Percentiles rank a stretch among this genome's conserved stretches.
Evolutionary conservation across 2,329 filamentous ascomycete genomes (phyloP).

Genomic region (Pseudocercospora ulei): DNA sequence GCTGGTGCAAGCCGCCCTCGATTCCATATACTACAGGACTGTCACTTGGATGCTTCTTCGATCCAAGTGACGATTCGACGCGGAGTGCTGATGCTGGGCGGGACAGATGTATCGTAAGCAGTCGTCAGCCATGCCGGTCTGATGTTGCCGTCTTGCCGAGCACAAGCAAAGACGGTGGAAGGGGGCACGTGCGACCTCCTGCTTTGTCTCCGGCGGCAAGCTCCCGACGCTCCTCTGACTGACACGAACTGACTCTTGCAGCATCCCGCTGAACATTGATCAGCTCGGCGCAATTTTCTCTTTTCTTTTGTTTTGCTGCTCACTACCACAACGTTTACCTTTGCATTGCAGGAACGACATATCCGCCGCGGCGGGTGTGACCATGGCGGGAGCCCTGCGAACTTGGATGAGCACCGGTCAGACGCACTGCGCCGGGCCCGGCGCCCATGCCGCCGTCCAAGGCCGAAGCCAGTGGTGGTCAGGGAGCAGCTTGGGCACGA

Average conservation of each 20-base stretch:
- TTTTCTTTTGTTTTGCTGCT: conserved; percentile 50
- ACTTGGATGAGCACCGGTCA: conserved; percentile 47
- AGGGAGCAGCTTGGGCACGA: conserved; percentile 9
- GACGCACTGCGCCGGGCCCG: conserved; percentile 45
- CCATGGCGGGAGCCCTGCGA: conserved; percentile 44
- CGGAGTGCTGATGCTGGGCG: conserved; percentile 5
- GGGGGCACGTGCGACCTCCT: conserved; percentile 22
- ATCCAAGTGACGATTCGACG: background rate
- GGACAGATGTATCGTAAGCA: conserved; percentile 46
- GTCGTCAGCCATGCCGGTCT: conserved; percentile 43
- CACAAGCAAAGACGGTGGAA: conserved; percentile 39
- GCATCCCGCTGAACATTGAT: conserved; percentile 42
- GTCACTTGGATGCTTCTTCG: conserved; percentile 16
- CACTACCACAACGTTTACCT: conserved; percentile 49
- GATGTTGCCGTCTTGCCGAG: conserved; percentile 32
- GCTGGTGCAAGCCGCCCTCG: conserved; percentile 45
- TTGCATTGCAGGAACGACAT: conserved; percentile 47
- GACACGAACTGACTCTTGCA: conserved; percentile 31
- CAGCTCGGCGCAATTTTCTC: conserved; percentile 43
- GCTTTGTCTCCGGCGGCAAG: conserved; percentile 4
- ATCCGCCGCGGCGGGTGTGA: conserved; percentile 47
- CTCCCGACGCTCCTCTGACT: conserved; percentile 5
- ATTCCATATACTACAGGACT: conserved; percentile 37
- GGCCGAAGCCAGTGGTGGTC: conserved; percentile 10
- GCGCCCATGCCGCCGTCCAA: conserved; percentile 1